These are phyloP conservation scores for Fusarium continuum DNA, from an alignment of 2,329 filamentous ascomycete species.

Conservation along the genomic window DNA sequence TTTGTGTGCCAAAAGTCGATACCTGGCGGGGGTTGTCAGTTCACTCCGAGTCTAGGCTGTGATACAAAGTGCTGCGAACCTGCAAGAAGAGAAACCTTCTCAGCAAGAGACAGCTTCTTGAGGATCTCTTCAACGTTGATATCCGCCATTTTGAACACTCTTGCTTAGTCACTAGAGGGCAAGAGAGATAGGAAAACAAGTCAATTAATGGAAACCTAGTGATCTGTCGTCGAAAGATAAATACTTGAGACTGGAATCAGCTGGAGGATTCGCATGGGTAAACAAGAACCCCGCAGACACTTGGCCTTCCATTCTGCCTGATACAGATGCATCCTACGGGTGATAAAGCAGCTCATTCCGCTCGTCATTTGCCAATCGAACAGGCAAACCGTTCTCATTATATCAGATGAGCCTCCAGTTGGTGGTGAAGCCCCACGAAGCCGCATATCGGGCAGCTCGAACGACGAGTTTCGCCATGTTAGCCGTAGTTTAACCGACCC, in stretches of 20 bases:
- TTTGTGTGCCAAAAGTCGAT: slow-evolving; percentile 77
- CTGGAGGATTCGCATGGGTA: slow-evolving; percentile 16
- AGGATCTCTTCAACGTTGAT: slow-evolving; percentile 64
- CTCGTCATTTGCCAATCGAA: slow-evolving; percentile 23
- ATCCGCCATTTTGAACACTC: slow-evolving; percentile 53
- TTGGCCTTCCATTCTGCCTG: slow-evolving; percentile 28
- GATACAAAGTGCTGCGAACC: slow-evolving; percentile 48
- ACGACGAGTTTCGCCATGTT: neutral
- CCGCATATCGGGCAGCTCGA: slow-evolving; percentile 15
- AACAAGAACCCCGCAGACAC: slow-evolving; percentile 32
- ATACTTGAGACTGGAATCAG: neutral
- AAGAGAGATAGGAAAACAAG: neutral
- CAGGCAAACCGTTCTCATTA: slow-evolving; percentile 31
- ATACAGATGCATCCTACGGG: slow-evolving; percentile 10
- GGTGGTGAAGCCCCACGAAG: slow-evolving; percentile 37
- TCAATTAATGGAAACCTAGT: slow-evolving; percentile 13
- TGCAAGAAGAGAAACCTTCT: slow-evolving; percentile 64
- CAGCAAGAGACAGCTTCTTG: slow-evolving; percentile 60
- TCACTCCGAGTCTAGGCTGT: neutral
- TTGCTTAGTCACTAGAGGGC: neutral
- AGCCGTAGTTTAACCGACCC: slow-evolving; percentile 10
- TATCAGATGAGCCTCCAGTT: slow-evolving; percentile 24
- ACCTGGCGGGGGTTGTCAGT: slow-evolving; percentile 49
- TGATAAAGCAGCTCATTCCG: slow-evolving; percentile 1
- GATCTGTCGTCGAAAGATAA: slow-evolving; percentile 1